Percentiles rank a stretch among this genome's conserved stretches.
phyloP scores from a whole-genome alignment of 345 rosid genomes.

The Gossypium sturtianum region DNA sequence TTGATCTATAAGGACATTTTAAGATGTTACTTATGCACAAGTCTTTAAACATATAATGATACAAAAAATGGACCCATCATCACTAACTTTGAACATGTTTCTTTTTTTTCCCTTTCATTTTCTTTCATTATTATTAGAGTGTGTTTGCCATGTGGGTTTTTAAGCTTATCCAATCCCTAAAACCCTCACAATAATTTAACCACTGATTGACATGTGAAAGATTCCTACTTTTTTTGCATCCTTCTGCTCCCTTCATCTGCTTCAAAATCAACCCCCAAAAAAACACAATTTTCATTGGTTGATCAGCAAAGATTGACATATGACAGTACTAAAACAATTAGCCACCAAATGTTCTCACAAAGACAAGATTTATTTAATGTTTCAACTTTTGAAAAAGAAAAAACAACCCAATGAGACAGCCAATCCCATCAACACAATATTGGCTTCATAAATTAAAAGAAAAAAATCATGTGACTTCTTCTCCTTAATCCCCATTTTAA shows the following conservation, averaged over 20 bases:
- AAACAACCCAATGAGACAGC: neutral
- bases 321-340: neutral
- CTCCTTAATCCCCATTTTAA: neutral
- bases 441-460: neutral
- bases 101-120: neutral
- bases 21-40: neutral
- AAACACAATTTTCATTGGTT: neutral
- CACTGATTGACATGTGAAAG: slow-evolving; percentile 1
- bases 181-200: neutral
- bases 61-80: neutral
- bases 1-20: neutral
- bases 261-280: neutral
- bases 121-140: neutral
- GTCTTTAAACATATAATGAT: neutral
- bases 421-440: slow-evolving; percentile 1
- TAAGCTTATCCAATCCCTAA: slow-evolving; percentile 1
- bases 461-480: neutral
- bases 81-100: neutral
- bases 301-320: neutral
- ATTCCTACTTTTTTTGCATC: neutral
- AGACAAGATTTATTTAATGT: neutral
- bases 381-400: neutral
- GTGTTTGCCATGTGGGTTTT: slow-evolving; percentile 13
- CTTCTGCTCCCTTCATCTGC: slow-evolving; percentile 6
- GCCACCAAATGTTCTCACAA: neutral